A percentile compares a stretch with the other conserved stretches of the same genome.
Evolutionary conservation across 1,284 basidiomycete species (phyloP).

Genomic region (Cutaneotrichosporon sp.): DNA sequence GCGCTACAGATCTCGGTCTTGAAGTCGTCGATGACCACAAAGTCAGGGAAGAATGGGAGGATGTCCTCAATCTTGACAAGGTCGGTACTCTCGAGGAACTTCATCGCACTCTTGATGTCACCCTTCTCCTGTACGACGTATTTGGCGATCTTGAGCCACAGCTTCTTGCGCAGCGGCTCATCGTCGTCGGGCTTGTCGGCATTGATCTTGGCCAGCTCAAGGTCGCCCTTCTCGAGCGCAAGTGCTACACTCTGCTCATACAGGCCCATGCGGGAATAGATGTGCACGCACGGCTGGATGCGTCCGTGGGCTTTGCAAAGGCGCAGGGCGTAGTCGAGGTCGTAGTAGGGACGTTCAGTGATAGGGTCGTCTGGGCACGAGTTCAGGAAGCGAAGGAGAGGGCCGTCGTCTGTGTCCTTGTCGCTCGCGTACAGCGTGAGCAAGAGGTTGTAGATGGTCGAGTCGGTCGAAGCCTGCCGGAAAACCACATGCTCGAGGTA

Average conservation of each 20-base stretch:
- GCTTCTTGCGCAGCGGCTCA: slow-evolving; percentile 78
- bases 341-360: slow-evolving; percentile 86
- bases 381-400: slow-evolving; percentile 82
- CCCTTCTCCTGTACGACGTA: slow-evolving; percentile 97
- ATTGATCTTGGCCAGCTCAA: slow-evolving; percentile 88
- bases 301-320: slow-evolving; percentile 79
- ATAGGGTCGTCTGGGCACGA: slow-evolving; percentile 76
- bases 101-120: slow-evolving; percentile 97
- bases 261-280: slow-evolving; percentile 96
- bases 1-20: slow-evolving; percentile 98
- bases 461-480: slow-evolving; percentile 66
- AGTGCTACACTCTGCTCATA: slow-evolving; percentile 96
- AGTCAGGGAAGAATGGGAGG: slow-evolving; percentile 98
- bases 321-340: slow-evolving; percentile 92
- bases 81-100: slow-evolving; percentile 88
- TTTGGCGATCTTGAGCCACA: slow-evolving; percentile 96
- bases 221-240: slow-evolving; percentile 86
- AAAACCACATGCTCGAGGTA: slow-evolving; percentile 85
- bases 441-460: slow-evolving; percentile 90
- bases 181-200: slow-evolving; percentile 93
- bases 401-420: slow-evolving; percentile 65
- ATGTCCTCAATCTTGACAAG: slow-evolving; percentile 98
- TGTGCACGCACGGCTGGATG: slow-evolving; percentile 89
- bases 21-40: slow-evolving; percentile 99
- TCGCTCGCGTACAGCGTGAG: slow-evolving; percentile 76